These are phyloP conservation scores for Petunia hybrid DNA, from an alignment of 305 asterid species.

Conservation along the genomic window DNA sequence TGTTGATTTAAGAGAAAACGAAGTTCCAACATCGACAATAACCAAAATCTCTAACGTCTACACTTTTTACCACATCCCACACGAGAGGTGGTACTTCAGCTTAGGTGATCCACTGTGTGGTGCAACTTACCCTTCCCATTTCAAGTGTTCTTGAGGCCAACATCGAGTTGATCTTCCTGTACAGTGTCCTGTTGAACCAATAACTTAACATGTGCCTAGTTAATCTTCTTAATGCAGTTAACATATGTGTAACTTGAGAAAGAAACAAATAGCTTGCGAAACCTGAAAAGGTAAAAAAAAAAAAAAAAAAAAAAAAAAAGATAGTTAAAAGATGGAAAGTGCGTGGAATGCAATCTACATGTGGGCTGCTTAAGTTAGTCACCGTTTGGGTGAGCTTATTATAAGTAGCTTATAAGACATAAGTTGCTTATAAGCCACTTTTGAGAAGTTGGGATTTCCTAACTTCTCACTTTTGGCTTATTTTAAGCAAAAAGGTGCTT, in stretches of 20 bases:
- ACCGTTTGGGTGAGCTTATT: too few species aligned
- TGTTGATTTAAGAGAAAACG: not conserved
- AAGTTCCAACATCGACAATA: not conserved
- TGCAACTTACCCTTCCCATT: not conserved
- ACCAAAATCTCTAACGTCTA: not conserved
- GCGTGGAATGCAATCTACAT: not conserved
- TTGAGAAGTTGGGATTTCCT: too few species aligned
- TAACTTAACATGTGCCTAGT: conserved; percentile 30
- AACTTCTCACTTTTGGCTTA: too few species aligned
- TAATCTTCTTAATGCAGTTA: conserved; percentile 70
- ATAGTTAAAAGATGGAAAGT: not conserved
- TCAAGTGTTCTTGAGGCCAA: not conserved
- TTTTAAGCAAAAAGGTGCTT: too few species aligned
- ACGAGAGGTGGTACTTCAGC: not conserved
- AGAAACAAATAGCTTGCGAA: conserved; percentile 77
- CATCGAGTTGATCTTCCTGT: conserved; percentile 13
- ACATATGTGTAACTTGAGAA: conserved; percentile 84
- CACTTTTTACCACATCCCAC: not conserved
- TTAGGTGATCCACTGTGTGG: not conserved
- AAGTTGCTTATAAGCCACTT: too few species aligned
- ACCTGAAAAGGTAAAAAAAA: conserved; percentile 60
- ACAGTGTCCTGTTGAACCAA: conserved; percentile 9
- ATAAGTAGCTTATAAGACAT: too few species aligned
- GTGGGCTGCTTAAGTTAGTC: not conserved
- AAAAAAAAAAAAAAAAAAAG: conserved; percentile 24